phyloP scores from a whole-genome alignment of 208 protist species.

The Angomonas deanei region DNA sequence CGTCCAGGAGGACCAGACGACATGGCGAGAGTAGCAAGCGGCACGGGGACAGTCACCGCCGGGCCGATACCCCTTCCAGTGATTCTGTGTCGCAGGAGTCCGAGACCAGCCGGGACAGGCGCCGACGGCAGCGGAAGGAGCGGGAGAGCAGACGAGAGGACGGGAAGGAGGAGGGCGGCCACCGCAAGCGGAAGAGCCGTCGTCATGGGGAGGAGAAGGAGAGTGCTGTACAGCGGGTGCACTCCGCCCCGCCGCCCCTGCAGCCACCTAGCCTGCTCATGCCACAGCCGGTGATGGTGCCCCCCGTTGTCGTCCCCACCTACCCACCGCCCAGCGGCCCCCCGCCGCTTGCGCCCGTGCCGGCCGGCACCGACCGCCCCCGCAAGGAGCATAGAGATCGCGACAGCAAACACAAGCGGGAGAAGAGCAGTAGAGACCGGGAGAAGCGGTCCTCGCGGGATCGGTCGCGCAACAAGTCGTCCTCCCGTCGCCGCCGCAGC shows the following conservation, averaged over 20 bases:
- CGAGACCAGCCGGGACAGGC: background rate
- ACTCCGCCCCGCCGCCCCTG: background rate
- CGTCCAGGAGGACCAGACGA: background rate
- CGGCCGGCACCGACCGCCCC: constrained; percentile 2
- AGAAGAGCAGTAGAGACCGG: background rate
- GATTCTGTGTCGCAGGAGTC: background rate
- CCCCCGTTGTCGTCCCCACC: background rate
- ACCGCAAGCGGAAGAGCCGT: background rate
- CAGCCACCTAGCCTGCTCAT: background rate
- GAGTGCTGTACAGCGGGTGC: background rate
- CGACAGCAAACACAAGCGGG: background rate
- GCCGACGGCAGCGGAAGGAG: background rate
- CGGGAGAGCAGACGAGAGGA: background rate
- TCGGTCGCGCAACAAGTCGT: no score
- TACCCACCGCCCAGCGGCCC: background rate
- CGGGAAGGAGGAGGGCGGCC: background rate
- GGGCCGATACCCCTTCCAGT: background rate
- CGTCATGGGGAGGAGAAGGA: background rate
- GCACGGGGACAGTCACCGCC: background rate
- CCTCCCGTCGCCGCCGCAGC: no score
- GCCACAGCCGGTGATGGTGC: background rate
- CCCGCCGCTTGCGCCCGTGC: background rate
- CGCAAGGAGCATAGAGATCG: background rate
- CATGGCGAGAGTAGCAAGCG: background rate
- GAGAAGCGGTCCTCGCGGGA: background rate